A percentile compares a stretch with the other conserved stretches of the same genome.
phyloP scores from a whole-genome alignment of 2,329 filamentous ascomycete species.

The Alternaria infectoria region DNA sequence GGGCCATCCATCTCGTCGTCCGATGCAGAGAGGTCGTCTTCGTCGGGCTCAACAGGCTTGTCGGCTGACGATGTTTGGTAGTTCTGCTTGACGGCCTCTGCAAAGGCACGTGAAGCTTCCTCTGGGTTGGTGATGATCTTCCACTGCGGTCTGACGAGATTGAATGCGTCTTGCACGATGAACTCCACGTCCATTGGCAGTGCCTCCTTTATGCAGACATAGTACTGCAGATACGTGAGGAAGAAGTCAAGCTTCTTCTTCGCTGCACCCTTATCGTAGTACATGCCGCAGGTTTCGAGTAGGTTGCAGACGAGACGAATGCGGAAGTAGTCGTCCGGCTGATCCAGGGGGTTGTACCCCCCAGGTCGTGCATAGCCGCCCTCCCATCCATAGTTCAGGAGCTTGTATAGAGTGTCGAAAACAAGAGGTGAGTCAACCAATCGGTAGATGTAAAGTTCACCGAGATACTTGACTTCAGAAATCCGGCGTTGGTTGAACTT shows the following conservation, averaged over 20 bases:
- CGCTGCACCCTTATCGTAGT: constrained; percentile 89
- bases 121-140: constrained; percentile 80
- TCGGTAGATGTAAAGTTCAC: constrained; percentile 96
- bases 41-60: constrained; percentile 73
- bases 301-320: constrained; percentile 88
- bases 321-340: constrained; percentile 94
- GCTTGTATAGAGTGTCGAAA: constrained; percentile 93
- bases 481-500: constrained; percentile 95
- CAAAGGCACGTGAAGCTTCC: constrained; percentile 83
- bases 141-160: constrained; percentile 87
- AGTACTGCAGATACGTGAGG: constrained; percentile 95
- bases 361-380: constrained; percentile 82
- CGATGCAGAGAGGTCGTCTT: constrained; percentile 72
- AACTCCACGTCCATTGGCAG: constrained; percentile 98
- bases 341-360: constrained; percentile 76
- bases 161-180: constrained; percentile 89
- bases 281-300: constrained; percentile 93
- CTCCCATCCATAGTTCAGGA: constrained; percentile 89
- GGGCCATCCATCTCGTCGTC: constrained; percentile 71
- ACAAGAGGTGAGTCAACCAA: constrained; percentile 95
- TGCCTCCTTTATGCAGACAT: constrained; percentile 86
- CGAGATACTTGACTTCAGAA: constrained; percentile 94
- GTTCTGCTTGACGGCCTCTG: constrained; percentile 86
- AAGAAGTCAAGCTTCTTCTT: constrained; percentile 99
- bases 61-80: constrained; percentile 80